Base-by-base conservation (phyloP, 345 rosid genomes). In the Draba incana region DNA sequence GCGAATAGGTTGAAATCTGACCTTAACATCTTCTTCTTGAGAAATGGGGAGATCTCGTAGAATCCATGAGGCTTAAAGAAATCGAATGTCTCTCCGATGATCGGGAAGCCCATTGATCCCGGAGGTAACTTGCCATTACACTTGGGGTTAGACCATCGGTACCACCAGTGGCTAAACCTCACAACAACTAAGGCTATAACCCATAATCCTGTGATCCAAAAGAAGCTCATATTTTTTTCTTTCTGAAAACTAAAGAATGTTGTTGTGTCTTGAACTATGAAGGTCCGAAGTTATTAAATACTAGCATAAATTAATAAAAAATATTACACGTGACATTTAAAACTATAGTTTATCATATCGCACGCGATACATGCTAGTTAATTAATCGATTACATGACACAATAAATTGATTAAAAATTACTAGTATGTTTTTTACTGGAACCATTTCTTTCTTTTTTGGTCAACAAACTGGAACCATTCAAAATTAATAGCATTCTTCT, bases 101-200 rank as follows among this genome's bases (percentile, higher is more conserved):
- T 31, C 3, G 79, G 79, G 15, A 76, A 48, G 3, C 75, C 75
- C 76, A 59, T 66, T 38, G 72, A 51, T 31, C 76, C 76, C 1
- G 72, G 80, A 57, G 72, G 76, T 25, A 71, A 74, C 62, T 58
- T 65, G 41, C 76, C 80, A 46, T 59, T 65, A 59, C 46, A 71
- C 63, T 47, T 70, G 6, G 80, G 80, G 59, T 71, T 65, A 33
- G 51, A 49, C 64, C 76, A 71, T 3, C 10, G 57, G 51, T 70
- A 66, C 27, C 72, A 27, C 80, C 76, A 71, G 13, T 67, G 63
- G 46, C 54, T 46, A 24, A 68, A 31, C 71, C 28, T 67, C 52
- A 56, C 43, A 30, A 45, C 16, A 14, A 45, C 49, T 39, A 58
- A 37, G 50, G 23, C 53, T 23, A 54, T 41, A 12, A 45, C 11